A percentile compares a stretch with the other conserved stretches of the same genome.
Conservation (phyloP, 306 rosid species). For the Hylodesmum podocarpum region DNA sequence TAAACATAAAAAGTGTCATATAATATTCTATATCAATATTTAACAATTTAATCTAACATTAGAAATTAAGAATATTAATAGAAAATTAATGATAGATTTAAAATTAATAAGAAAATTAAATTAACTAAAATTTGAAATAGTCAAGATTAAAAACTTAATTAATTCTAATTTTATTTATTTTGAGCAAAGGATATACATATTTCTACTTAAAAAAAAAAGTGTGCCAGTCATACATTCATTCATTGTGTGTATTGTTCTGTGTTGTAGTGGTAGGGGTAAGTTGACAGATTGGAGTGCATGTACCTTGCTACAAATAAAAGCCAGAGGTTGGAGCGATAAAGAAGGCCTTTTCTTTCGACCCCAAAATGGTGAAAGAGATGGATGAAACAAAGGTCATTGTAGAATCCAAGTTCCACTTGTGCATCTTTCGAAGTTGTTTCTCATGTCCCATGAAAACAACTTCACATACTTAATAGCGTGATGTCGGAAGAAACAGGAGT, state of each 20-base stretch:
- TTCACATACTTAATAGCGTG: neutral
- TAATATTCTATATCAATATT: no score
- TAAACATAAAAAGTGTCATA: no score
- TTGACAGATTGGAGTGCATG: constrained; percentile 22
- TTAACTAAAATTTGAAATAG: no score
- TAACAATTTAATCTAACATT: no score
- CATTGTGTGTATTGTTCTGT: neutral
- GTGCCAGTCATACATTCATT: no score
- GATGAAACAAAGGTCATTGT: constrained; percentile 31
- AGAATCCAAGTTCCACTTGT: constrained; percentile 37
- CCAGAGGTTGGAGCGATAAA: constrained; percentile 8
- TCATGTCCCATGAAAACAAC: constrained; percentile 22
- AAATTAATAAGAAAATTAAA: no score
- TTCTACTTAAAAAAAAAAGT: no score
- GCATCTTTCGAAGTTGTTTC: constrained; percentile 23
- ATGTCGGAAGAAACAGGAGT: neutral
- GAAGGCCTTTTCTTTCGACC: constrained; percentile 14
- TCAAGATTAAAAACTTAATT: no score
- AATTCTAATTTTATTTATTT: no score
- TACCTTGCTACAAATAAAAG: constrained; percentile 24
- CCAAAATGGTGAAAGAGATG: constrained; percentile 53
- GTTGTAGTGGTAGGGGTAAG: neutral
- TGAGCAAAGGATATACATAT: no score
- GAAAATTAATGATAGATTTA: no score
- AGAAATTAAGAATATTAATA: no score